Evolutionary conservation across 192 early-diverging fungal species (phyloP), one percentile per base, ranked within the genome.

Genomic region (Fimicolochytrium jonesii): DNA sequence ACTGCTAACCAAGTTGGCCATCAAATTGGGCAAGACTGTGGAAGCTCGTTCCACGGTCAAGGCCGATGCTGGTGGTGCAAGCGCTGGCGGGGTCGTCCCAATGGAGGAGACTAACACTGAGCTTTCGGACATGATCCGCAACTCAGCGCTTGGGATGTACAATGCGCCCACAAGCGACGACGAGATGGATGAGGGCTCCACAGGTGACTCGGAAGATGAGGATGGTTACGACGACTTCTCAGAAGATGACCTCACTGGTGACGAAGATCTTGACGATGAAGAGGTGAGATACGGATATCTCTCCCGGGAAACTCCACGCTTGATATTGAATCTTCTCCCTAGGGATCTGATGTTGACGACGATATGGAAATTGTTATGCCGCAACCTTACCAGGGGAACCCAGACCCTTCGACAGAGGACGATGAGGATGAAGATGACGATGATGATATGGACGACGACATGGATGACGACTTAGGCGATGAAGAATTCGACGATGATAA

Each of bases 1-100:
- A 67, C 81, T 83, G 28, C 74, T 99, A 56, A 88, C 94, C 13
- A 91, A 93, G 64, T 64, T 90, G 3, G 93, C 96, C 15, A 88
- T 93, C 51, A 90, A 87, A 68, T 78, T 94, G 39, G 90, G 89
- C 34, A 86, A 77, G 83, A 29, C 42, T 3, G 46, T 35, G 17
- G 59, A 60, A 15, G 28, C 35, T 28, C 29, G 37, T 10, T 13
- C 29, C 15, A 1, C 1, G n/a, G 41, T 17, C 20, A 59, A 59
- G 26, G 1, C 17, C 18, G 56, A 59, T 23, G 13, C 39, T 7
- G n/a, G 39, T 7, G 48, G 43, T 28, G 29, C 64, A 6, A 47
- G 33, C 44, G 66, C 48, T 11, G 64, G 64, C 28, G 71, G 70
- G 35, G 68, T 69, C 45, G 70, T 68, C 59, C 72, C 71, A 3